These are phyloP conservation scores for Sicyos edulis DNA, from an alignment of 306 rosid genomes.

Conservation along the genomic window DNA sequence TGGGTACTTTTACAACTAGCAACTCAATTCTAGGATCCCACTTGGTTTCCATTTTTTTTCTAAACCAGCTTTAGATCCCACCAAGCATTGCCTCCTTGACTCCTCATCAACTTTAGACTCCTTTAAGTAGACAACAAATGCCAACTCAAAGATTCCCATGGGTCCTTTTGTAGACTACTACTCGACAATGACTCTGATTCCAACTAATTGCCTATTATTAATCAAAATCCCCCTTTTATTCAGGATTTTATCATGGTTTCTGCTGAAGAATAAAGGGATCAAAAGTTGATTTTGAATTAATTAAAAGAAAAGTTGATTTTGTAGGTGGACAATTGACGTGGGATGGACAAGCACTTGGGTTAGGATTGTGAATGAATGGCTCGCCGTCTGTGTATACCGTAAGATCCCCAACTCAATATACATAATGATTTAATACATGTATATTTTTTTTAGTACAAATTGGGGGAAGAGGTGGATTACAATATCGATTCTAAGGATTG, in stretches of 20 bases:
- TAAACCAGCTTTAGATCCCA: constrained; percentile 14
- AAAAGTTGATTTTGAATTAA: neutral
- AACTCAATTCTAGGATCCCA: neutral
- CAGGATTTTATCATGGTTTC: neutral
- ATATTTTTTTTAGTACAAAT: too few relatives aligned
- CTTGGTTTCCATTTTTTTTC: neutral
- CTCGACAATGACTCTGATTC: constrained; percentile 11
- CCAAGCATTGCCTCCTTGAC: constrained; percentile 11
- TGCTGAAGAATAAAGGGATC: neutral
- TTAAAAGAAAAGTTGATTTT: neutral
- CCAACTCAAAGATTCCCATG: constrained; percentile 6
- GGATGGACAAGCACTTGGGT: constrained; percentile 99
- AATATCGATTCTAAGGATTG: too few relatives aligned
- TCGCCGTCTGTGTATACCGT: constrained; percentile 87
- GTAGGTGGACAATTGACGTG: constrained; percentile 94
- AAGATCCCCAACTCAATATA: too few relatives aligned
- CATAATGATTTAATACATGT: too few relatives aligned
- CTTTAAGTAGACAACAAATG: neutral
- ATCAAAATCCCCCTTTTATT: neutral
- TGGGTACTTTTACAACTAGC: neutral
- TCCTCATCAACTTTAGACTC: neutral
- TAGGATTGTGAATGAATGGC: constrained; percentile 89
- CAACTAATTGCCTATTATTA: neutral
- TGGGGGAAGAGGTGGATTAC: too few relatives aligned
- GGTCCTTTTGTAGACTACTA: neutral